These are phyloP conservation scores for Pelargonium nanum DNA, from an alignment of 345 rosid genomes.

Conservation along the genomic window DNA sequence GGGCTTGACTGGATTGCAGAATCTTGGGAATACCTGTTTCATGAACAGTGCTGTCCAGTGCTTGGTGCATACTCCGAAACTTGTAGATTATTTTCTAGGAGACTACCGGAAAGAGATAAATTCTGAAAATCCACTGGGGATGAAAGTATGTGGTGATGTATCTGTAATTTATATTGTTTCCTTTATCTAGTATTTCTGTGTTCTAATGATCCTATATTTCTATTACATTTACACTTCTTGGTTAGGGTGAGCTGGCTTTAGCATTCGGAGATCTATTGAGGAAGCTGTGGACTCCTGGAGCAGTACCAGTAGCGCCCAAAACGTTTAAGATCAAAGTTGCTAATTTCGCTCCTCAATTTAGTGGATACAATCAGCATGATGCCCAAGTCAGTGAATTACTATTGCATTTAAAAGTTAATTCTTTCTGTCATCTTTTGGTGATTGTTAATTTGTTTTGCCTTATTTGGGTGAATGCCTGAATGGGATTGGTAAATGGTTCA, in stretches of 20 bases:
- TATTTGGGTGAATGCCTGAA: neutral
- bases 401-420: slow-evolving; percentile 4
- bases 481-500: slow-evolving; percentile 1
- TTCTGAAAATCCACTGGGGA: slow-evolving; percentile 47
- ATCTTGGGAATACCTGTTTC: slow-evolving; percentile 73
- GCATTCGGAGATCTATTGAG: slow-evolving; percentile 59
- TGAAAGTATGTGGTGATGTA: slow-evolving; percentile 23
- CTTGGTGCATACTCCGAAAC: slow-evolving; percentile 52
- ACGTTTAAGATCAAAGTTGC: slow-evolving; percentile 53
- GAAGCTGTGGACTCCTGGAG: slow-evolving; percentile 60
- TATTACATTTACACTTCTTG: slow-evolving; percentile 1
- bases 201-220: neutral
- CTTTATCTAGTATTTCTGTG: neutral
- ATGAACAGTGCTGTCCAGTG: slow-evolving; percentile 72
- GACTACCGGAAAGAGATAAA: slow-evolving; percentile 52
- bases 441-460: neutral
- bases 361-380: slow-evolving; percentile 69
- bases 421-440: neutral
- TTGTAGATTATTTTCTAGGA: slow-evolving; percentile 65
- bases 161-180: neutral
- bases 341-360: slow-evolving; percentile 59
- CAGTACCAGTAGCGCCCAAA: slow-evolving; percentile 41
- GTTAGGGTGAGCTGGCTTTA: slow-evolving; percentile 59
- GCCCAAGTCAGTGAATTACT: slow-evolving; percentile 41
- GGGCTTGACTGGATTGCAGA: slow-evolving; percentile 57